Conservation (phyloP, 805 yeast species). For the Lachancea fermentati region DNA sequence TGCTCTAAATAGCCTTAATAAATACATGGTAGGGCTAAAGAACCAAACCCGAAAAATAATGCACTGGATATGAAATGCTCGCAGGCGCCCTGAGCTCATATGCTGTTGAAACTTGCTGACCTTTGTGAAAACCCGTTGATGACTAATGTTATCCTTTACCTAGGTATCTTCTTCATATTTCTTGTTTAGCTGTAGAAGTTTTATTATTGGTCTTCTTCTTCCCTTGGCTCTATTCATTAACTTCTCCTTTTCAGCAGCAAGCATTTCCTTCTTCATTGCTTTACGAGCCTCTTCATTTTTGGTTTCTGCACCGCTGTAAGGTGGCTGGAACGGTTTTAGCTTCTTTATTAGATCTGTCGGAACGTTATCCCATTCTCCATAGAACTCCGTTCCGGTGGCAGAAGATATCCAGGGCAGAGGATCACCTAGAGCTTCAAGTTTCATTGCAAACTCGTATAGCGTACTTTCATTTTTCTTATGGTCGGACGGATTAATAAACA, state of each 20-base stretch:
- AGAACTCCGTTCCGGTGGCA: slow-evolving; percentile 34
- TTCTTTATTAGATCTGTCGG: slow-evolving; percentile 29
- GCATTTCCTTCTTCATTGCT: slow-evolving; percentile 13
- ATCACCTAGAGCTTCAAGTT: slow-evolving; percentile 23
- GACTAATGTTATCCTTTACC: too few species aligned
- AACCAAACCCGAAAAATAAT: too few species aligned
- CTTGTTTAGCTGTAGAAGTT: slow-evolving; percentile 21
- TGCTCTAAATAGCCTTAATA: background rate
- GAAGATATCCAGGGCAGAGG: slow-evolving; percentile 34
- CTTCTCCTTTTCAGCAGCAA: slow-evolving; percentile 18
- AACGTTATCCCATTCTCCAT: slow-evolving; percentile 31
- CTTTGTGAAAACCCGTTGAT: too few species aligned
- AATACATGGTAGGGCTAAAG: background rate
- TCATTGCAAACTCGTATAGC: slow-evolving; percentile 29
- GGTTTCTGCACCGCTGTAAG: slow-evolving; percentile 10
- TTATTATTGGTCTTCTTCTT: slow-evolving; percentile 27
- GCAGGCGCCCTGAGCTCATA: too few species aligned
- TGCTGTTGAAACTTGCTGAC: too few species aligned
- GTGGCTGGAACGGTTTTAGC: slow-evolving; percentile 34
- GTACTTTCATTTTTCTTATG: slow-evolving; percentile 16
- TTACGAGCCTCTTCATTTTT: slow-evolving; percentile 11
- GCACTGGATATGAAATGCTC: too few species aligned
- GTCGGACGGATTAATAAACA: slow-evolving; percentile 17
- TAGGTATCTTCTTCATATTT: too few species aligned
- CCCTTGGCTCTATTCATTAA: slow-evolving; percentile 22